A percentile compares a stretch with the other conserved stretches of the same genome.
Evolutionary conservation across 768 basidiomycete genomes (phyloP).

Genomic region (Vararia minispora): DNA sequence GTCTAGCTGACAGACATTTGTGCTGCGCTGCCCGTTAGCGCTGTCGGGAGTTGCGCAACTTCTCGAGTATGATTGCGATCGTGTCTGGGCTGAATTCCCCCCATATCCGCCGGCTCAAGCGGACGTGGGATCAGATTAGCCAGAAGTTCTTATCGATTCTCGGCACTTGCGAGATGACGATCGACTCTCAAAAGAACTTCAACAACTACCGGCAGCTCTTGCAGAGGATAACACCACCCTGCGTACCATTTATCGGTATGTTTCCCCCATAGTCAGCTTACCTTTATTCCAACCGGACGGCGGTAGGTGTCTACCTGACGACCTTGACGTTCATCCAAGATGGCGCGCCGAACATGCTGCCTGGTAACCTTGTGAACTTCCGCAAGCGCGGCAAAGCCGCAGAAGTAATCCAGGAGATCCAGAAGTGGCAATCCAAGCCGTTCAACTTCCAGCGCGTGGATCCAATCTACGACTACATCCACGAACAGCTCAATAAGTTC

Average conservation of each 20-base stretch:
- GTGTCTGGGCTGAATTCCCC: slow-evolving; percentile 91
- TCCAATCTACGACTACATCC: slow-evolving; percentile 62
- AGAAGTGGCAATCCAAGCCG: slow-evolving; percentile 86
- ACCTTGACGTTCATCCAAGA: slow-evolving; percentile 98
- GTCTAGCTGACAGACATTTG: slow-evolving; percentile 5
- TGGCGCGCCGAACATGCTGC: slow-evolving; percentile 79
- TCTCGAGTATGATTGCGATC: slow-evolving; percentile 94
- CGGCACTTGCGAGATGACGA: slow-evolving; percentile 73
- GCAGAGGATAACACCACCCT: slow-evolving; percentile 77
- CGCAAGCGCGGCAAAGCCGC: slow-evolving; percentile 90
- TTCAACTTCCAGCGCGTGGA: slow-evolving; percentile 75
- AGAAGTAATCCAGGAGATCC: slow-evolving; percentile 95
- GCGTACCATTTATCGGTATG: slow-evolving; percentile 93
- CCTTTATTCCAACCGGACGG: background rate
- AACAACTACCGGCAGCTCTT: slow-evolving; percentile 81
- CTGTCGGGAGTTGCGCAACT: slow-evolving; percentile 83
- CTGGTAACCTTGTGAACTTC: slow-evolving; percentile 82
- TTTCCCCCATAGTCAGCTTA: background rate
- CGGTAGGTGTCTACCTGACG: slow-evolving; percentile 88
- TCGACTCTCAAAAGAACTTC: slow-evolving; percentile 92
- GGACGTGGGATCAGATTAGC: slow-evolving; percentile 87
- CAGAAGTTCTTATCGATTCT: slow-evolving; percentile 65
- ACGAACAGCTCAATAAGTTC: slow-evolving; percentile 65
- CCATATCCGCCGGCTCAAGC: slow-evolving; percentile 83
- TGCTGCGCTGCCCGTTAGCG: slow-evolving; percentile 36